Conservation (phyloP, 176 grass and related monocot species). For the Pontederia crassipes region DNA sequence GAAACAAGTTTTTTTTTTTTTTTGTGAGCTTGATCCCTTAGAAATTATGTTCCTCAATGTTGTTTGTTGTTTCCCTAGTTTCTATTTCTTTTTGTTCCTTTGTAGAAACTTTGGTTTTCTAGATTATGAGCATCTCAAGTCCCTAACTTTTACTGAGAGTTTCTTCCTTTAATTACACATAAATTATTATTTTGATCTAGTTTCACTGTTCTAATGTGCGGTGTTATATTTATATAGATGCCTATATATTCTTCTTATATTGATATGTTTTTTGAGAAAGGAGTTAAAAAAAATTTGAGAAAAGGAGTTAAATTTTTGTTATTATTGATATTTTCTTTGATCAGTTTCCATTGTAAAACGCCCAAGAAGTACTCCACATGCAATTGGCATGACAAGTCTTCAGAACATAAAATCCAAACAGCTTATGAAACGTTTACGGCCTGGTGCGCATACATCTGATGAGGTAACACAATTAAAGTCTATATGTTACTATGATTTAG, state of each 20-base stretch:
- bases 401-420: conserved; percentile 85
- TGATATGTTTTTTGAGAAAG: not conserved
- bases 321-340: conserved; percentile 15
- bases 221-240: not conserved
- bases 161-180: too few species aligned
- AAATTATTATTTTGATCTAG: too few species aligned
- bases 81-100: too few species aligned
- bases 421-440: conserved; percentile 83
- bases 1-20: too few species aligned
- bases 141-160: too few species aligned
- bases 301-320: not conserved
- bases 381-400: conserved; percentile 49
- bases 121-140: too few species aligned
- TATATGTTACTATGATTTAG: too few species aligned
- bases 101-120: too few species aligned
- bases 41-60: too few species aligned
- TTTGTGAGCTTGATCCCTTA: too few species aligned
- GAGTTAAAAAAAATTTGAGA: not conserved
- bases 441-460: conserved; percentile 53
- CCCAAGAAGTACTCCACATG: conserved; percentile 30
- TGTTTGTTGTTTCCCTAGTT: too few species aligned
- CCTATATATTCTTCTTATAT: not conserved
- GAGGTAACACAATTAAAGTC: conserved; percentile 37
- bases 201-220: too few species aligned
- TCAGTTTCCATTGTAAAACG: conserved; percentile 69